phyloP scores from a whole-genome alignment of 768 basidiomycete genomes.

The Suillus brevipes region DNA sequence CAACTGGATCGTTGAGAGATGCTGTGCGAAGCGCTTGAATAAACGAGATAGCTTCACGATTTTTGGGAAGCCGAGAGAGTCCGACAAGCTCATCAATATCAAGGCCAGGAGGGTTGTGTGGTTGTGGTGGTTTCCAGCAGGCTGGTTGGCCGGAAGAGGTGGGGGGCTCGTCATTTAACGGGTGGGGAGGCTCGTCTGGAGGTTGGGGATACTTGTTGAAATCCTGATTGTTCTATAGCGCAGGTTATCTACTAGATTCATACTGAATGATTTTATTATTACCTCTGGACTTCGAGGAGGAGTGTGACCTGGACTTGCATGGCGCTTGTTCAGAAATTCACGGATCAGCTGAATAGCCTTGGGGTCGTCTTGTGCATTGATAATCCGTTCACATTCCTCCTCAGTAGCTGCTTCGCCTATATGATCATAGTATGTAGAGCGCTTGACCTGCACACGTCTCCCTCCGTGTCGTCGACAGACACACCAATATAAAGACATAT shows the following conservation, averaged over 20 bases:
- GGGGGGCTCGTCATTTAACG: no score
- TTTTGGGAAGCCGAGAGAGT: background rate
- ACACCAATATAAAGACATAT: background rate
- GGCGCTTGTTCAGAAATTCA: background rate
- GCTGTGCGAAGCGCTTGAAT: slow-evolving; percentile 15
- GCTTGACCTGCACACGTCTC: background rate
- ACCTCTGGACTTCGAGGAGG: no score
- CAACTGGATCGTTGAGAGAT: slow-evolving; percentile 12
- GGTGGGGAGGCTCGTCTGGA: no score
- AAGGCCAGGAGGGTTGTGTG: no score
- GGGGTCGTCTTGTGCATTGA: background rate
- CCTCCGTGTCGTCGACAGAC: background rate
- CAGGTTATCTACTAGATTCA: no score
- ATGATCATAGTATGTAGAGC: background rate
- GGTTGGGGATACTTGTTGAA: no score
- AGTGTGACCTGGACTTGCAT: background rate
- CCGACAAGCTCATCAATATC: no score
- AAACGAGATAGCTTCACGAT: slow-evolving; percentile 8
- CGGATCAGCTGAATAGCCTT: background rate
- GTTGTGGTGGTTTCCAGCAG: no score
- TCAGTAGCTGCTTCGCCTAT: background rate
- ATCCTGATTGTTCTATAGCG: no score
- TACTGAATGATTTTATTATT: no score
- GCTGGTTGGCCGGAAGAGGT: background rate
- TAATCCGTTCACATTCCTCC: background rate